A percentile compares a stretch with the other conserved stretches of the same genome.
These are phyloP conservation scores for Nemania sp. DNA, from an alignment of 2,329 filamentous ascomycete species.

Conservation along the genomic window DNA sequence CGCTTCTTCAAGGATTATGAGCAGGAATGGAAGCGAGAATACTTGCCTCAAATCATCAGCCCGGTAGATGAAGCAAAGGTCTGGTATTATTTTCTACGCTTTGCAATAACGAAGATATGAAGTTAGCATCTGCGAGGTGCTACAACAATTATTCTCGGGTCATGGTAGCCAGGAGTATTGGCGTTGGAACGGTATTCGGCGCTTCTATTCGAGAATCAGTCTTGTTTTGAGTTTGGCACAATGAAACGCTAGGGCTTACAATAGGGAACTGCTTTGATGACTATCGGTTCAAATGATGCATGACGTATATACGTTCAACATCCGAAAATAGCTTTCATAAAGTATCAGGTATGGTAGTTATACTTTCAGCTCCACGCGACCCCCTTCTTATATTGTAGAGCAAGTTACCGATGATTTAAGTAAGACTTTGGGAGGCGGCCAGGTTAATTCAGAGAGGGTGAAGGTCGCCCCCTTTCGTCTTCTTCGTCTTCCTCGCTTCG, in stretches of 20 bases:
- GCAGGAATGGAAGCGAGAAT: constrained; percentile 31
- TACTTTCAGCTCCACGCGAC: background rate
- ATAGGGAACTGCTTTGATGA: constrained; percentile 6
- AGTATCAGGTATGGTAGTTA: background rate
- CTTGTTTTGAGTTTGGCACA: too few relatives aligned
- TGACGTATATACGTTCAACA: background rate
- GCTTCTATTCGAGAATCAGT: too few relatives aligned
- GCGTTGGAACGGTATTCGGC: constrained; percentile 13
- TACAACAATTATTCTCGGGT: constrained; percentile 21
- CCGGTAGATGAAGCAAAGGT: constrained; percentile 29
- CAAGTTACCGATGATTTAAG: too few relatives aligned
- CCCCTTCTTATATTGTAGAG: background rate
- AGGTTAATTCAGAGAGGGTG: too few relatives aligned
- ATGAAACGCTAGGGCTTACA: too few relatives aligned
- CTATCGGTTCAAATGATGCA: constrained; percentile 12
- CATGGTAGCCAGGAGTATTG: background rate
- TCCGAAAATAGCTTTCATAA: background rate
- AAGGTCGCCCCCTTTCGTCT: too few relatives aligned
- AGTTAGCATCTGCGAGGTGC: constrained; percentile 26
- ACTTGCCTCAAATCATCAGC: constrained; percentile 28
- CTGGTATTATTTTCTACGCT: constrained; percentile 34
- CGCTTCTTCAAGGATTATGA: constrained; percentile 26
- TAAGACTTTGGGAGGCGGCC: too few relatives aligned
- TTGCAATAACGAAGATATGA: constrained; percentile 26
- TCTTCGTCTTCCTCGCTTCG: too few relatives aligned